These are phyloP conservation scores for Circinella minor DNA, from an alignment of 371 early-diverging fungal genomes.

Conservation along the genomic window DNA sequence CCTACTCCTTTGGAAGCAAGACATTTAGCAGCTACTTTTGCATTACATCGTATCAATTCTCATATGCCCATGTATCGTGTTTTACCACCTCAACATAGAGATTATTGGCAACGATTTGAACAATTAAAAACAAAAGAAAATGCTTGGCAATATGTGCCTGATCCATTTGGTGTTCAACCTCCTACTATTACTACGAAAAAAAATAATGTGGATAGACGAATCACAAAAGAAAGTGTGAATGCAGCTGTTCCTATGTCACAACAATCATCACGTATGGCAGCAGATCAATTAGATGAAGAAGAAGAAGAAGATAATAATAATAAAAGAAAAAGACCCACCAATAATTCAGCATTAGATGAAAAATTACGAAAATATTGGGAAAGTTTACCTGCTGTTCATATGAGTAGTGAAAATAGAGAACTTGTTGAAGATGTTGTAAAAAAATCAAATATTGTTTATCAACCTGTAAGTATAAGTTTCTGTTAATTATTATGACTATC, in stretches of 20 bases:
- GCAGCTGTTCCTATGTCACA: constrained; percentile 45
- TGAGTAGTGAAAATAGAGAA: constrained; percentile 66
- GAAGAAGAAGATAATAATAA: constrained; percentile 4
- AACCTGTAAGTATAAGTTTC: constrained; percentile 42
- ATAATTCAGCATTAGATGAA: constrained; percentile 40
- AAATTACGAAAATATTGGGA: constrained; percentile 67
- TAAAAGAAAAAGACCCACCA: constrained; percentile 18
- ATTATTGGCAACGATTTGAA: constrained; percentile 75
- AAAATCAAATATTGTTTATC: constrained; percentile 35
- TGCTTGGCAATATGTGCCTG: constrained; percentile 70
- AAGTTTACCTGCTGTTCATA: constrained; percentile 70
- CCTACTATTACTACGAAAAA: constrained; percentile 22
- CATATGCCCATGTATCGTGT: constrained; percentile 73
- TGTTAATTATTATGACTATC: no score
- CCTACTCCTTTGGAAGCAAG: constrained; percentile 74
- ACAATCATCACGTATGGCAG: constrained; percentile 3
- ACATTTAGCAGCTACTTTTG: constrained; percentile 83
- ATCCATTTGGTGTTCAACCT: constrained; percentile 73
- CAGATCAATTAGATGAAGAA: not conserved
- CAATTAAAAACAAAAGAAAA: constrained; percentile 49
- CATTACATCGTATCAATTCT: constrained; percentile 79
- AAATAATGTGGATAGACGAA: constrained; percentile 15
- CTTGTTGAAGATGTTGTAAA: constrained; percentile 69
- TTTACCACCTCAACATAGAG: constrained; percentile 77
- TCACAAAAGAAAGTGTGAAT: constrained; percentile 38